These are phyloP conservation scores for Stephania yunnanensis DNA, from an alignment of 164 flowering plant genomes.

Conservation along the genomic window DNA sequence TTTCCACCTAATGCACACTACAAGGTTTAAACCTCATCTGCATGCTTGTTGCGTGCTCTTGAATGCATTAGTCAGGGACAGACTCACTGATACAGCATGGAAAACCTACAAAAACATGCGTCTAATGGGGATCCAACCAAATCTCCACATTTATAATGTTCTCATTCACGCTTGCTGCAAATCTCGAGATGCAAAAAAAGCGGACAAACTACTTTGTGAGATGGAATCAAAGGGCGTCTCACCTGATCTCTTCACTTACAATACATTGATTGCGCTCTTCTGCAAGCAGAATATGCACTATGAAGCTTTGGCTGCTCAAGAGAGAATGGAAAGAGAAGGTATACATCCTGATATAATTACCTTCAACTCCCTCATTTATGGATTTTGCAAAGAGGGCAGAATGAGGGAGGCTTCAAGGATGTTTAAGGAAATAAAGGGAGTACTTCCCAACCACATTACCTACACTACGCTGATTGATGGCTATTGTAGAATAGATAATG, in stretches of 20 bases:
- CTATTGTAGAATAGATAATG: constrained; percentile 61
- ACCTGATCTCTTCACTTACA: constrained; percentile 71
- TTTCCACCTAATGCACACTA: constrained; percentile 61
- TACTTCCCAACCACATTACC: constrained; percentile 64
- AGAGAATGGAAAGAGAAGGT: constrained; percentile 67
- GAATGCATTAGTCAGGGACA: constrained; percentile 57
- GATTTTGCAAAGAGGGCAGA: constrained; percentile 74
- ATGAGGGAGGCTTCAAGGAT: constrained; percentile 80
- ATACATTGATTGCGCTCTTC: constrained; percentile 73
- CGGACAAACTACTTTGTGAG: constrained; percentile 52
- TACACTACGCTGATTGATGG: constrained; percentile 92
- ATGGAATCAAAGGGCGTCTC: constrained; percentile 49
- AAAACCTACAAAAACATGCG: constrained; percentile 60
- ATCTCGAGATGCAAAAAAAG: constrained; percentile 68
- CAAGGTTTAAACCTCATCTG: constrained; percentile 54
- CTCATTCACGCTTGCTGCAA: constrained; percentile 81
- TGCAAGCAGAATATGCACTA: constrained; percentile 87
- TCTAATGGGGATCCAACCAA: constrained; percentile 54
- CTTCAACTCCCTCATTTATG: constrained; percentile 69
- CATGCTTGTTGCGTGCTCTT: constrained; percentile 76
- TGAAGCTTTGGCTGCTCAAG: constrained; percentile 67
- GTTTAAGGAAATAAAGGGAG: constrained; percentile 64
- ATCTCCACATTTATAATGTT: constrained; percentile 69
- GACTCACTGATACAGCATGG: constrained; percentile 64
- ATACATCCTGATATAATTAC: constrained; percentile 79